These are phyloP conservation scores for Komagataella populi DNA, from an alignment of 805 yeast species.

Conservation along the genomic window DNA sequence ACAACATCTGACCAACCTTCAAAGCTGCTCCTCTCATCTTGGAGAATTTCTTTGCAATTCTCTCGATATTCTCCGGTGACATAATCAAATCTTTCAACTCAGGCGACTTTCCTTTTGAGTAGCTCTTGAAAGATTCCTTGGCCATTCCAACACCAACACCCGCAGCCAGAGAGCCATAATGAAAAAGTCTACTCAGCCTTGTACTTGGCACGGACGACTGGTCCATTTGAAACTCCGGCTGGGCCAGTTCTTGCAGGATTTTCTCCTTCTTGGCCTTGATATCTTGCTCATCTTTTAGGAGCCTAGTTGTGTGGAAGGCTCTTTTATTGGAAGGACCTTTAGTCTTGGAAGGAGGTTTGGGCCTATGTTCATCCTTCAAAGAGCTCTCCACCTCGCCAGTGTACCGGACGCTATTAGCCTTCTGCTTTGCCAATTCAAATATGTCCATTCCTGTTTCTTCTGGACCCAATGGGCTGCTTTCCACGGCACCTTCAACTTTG, in stretches of 20 bases:
- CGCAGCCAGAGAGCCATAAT: constrained; percentile 87
- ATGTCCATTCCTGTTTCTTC: constrained; percentile 14
- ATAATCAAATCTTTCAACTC: constrained; percentile 47
- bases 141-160: constrained; percentile 81
- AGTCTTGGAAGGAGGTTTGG: not conserved
- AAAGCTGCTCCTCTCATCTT: constrained; percentile 99
- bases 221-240: constrained; percentile 32
- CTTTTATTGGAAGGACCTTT: not conserved
- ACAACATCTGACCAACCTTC: constrained; percentile 92
- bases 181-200: constrained; percentile 79
- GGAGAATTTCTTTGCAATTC: constrained; percentile 77
- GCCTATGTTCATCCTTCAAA: not conserved
- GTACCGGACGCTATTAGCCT: constrained; percentile 7
- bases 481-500: constrained; percentile 1
- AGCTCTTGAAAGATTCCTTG: constrained; percentile 58
- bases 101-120: constrained; percentile 39
- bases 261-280: not conserved
- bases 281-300: not conserved
- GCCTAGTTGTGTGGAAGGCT: constrained; percentile 4
- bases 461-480: not conserved
- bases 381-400: not conserved
- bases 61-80: constrained; percentile 72
- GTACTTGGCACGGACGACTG: constrained; percentile 75
- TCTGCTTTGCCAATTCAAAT: constrained; percentile 17
- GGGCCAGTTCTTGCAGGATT: constrained; percentile 18